These are phyloP conservation scores for Teratosphaeria viscida DNA, from an alignment of 2,329 filamentous ascomycete species.

Conservation along the genomic window DNA sequence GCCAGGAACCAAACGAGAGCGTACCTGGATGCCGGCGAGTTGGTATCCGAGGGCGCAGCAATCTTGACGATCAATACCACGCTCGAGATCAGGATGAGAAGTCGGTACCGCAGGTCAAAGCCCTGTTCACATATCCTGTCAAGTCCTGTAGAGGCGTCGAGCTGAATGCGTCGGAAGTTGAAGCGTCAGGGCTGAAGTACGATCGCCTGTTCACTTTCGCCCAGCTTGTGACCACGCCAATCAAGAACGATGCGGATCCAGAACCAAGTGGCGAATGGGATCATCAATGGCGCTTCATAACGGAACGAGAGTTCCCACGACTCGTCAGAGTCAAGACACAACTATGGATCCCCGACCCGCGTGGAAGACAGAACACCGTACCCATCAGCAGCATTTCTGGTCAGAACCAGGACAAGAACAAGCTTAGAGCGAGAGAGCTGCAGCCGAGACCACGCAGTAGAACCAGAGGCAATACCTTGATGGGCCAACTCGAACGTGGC, in stretches of 20 bases:
- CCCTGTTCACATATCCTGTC: conserved; percentile 70
- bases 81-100: conserved; percentile 3
- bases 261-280: conserved; percentile 25
- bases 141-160: conserved; percentile 75
- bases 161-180: conserved; percentile 52
- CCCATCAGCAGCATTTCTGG: not conserved
- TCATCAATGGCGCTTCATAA: conserved; percentile 59
- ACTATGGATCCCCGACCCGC: conserved; percentile 57
- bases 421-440: not conserved
- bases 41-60: conserved; percentile 14
- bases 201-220: conserved; percentile 80
- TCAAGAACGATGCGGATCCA: conserved; percentile 18
- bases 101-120: conserved; percentile 46
- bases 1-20: conserved; percentile 5
- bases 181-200: conserved; percentile 60
- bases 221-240: conserved; percentile 38
- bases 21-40: conserved; percentile 17
- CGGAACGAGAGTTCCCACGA: conserved; percentile 56
- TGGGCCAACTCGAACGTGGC: conserved; percentile 2
- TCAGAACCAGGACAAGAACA: not conserved
- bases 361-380: not conserved
- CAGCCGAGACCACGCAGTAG: conserved; percentile 1
- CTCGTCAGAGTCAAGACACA: conserved; percentile 59
- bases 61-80: conserved; percentile 16
- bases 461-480: conserved; percentile 5